phyloP scores from a whole-genome alignment of 1,284 basidiomycete species.

The Microbotryum violaceum region DNA sequence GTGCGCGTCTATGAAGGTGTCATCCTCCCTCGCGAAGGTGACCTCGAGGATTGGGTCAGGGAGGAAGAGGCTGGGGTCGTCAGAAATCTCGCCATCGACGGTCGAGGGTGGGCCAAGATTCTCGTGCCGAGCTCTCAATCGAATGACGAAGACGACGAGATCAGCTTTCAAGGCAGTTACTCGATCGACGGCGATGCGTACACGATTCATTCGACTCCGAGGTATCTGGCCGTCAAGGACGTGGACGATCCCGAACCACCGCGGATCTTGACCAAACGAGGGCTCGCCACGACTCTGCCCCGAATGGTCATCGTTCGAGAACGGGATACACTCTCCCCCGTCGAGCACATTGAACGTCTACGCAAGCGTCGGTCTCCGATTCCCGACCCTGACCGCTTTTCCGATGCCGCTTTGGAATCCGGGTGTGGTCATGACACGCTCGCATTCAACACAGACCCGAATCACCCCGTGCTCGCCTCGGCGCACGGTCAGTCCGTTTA shows the following conservation, averaged over 20 bases:
- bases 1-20: constrained; percentile 35
- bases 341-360: constrained; percentile 12
- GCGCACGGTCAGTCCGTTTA: constrained; percentile 17
- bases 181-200: constrained; percentile 59
- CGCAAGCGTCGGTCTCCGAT: constrained; percentile 15
- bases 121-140: constrained; percentile 11
- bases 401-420: constrained; percentile 34
- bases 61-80: constrained; percentile 27
- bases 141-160: constrained; percentile 11
- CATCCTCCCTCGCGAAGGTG: constrained; percentile 13
- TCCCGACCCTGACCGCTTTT: constrained; percentile 3
- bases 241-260: constrained; percentile 50
- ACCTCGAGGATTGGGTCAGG: constrained; percentile 25
- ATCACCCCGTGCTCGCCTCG: constrained; percentile 49
- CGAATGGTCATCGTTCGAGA: constrained; percentile 64
- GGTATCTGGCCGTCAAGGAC: constrained; percentile 56
- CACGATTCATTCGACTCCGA: constrained; percentile 63
- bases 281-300: constrained; percentile 40
- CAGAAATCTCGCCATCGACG: constrained; percentile 5
- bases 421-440: constrained; percentile 64
- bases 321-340: constrained; percentile 51
- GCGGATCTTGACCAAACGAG: constrained; percentile 37
- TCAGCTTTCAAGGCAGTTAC: constrained; percentile 67
- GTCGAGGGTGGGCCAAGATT: constrained; percentile 30
- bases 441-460: constrained; percentile 56